Percentiles rank a stretch among this genome's conserved stretches.
Evolutionary conservation across 345 rosid genomes (phyloP).

Genomic region (Boechera divaricarpa): DNA sequence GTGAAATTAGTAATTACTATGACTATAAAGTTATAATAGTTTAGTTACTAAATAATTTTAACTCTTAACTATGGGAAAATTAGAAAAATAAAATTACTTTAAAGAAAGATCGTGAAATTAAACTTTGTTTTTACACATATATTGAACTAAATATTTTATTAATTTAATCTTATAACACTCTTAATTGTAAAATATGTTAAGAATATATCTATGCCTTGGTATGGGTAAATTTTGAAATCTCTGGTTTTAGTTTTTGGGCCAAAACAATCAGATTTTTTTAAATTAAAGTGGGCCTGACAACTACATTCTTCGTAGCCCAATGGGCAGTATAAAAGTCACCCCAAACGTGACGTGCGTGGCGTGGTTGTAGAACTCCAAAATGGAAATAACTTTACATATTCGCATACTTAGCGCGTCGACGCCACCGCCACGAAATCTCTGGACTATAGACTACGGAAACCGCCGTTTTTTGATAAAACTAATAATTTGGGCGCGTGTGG

Average conservation of each 20-base stretch:
- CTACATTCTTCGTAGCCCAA: not conserved
- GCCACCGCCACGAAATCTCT: not conserved
- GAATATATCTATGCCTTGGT: too few relatives aligned
- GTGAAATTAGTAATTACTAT: too few relatives aligned
- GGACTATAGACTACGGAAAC: not conserved
- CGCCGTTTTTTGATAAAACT: not conserved
- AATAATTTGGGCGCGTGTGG: conserved; percentile 10
- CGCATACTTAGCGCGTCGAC: not conserved
- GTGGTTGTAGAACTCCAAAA: not conserved
- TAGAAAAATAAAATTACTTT: too few relatives aligned
- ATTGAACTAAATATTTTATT: too few relatives aligned
- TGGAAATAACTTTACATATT: not conserved
- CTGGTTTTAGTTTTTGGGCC: not conserved
- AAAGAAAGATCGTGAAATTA: not conserved
- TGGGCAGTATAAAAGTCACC: not conserved
- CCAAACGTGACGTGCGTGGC: not conserved
- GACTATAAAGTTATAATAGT: too few relatives aligned
- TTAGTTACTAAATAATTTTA: not conserved
- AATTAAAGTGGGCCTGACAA: not conserved
- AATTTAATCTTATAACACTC: too few relatives aligned
- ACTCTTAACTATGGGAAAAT: not conserved
- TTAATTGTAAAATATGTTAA: too few relatives aligned
- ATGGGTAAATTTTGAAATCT: not conserved
- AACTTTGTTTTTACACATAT: too few relatives aligned
- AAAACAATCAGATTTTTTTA: not conserved